Percentiles rank a stretch among this genome's conserved stretches.
Conservation (phyloP, 352 stramenopile species). For the Phytopythium aichiense region DNA sequence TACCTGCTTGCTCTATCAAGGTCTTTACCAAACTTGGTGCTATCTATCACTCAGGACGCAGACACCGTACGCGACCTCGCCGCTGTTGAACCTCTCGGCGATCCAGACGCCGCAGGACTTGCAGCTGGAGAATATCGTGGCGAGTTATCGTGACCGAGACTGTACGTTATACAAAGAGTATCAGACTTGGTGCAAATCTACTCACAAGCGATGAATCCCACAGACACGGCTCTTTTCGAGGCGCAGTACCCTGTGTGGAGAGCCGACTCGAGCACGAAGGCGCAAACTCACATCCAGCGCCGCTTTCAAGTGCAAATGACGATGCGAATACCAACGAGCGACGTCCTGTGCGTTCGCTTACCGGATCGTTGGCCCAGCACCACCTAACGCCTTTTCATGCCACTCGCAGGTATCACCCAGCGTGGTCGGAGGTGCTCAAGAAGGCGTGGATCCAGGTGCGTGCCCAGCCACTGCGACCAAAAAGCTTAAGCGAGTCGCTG, state of each 20-base stretch:
- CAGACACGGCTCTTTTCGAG: slow-evolving; percentile 37
- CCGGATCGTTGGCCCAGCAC: neutral
- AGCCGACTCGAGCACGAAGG: slow-evolving; percentile 15
- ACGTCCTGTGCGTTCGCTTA: slow-evolving; percentile 23
- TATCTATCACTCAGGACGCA: slow-evolving; percentile 21
- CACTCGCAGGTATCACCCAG: slow-evolving; percentile 37
- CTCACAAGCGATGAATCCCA: neutral
- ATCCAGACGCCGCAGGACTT: slow-evolving; percentile 32
- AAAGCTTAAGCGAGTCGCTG: neutral
- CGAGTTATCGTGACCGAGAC: slow-evolving; percentile 38
- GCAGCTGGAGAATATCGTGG: slow-evolving; percentile 28
- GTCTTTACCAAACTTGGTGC: neutral
- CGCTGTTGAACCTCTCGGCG: slow-evolving; percentile 39
- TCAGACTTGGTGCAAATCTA: neutral
- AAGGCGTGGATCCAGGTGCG: slow-evolving; percentile 65
- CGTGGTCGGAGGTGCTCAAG: slow-evolving; percentile 60
- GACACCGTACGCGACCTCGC: slow-evolving; percentile 24
- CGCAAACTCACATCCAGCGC: slow-evolving; percentile 3
- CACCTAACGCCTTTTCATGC: neutral
- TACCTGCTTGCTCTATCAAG: neutral
- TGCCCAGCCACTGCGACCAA: neutral
- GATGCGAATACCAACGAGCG: slow-evolving; percentile 34
- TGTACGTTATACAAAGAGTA: slow-evolving; percentile 21
- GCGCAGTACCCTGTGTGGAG: slow-evolving; percentile 39
- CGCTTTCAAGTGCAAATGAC: slow-evolving; percentile 34